Evolutionary conservation across 1,284 basidiomycete species (phyloP).

Genomic region (Violaceomyces palustris): DNA sequence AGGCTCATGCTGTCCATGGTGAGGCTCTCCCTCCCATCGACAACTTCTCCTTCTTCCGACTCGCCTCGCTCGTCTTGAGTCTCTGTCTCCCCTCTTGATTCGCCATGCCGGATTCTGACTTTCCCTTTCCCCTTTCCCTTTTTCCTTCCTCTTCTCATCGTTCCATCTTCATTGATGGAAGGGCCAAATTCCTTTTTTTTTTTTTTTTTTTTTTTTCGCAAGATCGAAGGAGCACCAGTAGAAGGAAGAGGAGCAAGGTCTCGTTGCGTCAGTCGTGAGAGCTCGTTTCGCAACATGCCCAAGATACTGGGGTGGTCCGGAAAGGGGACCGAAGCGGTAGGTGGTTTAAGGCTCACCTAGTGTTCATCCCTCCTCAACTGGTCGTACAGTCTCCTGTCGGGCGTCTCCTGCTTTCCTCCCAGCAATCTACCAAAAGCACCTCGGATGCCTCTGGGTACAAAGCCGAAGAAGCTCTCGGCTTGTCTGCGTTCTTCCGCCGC

Average conservation of each 20-base stretch:
- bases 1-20: too few relatives aligned
- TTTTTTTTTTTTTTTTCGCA: too few relatives aligned
- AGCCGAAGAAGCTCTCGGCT: slow-evolving; percentile 52
- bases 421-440: slow-evolving; percentile 13
- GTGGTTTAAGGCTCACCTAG: slow-evolving; percentile 7
- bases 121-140: neutral
- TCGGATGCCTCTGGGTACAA: slow-evolving; percentile 4
- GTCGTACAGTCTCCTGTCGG: slow-evolving; percentile 29
- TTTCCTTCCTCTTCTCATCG: neutral
- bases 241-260: neutral
- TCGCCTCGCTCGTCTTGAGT: too few relatives aligned
- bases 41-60: neutral
- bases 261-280: too few relatives aligned
- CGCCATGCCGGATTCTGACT: too few relatives aligned
- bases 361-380: slow-evolving; percentile 30
- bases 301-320: neutral
- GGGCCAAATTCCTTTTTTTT: slow-evolving; percentile 29
- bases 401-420: slow-evolving; percentile 5
- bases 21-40: slow-evolving; percentile 1
- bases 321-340: slow-evolving; percentile 1
- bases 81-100: too few relatives aligned
- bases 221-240: neutral
- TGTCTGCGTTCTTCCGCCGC: slow-evolving; percentile 59
- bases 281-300: too few relatives aligned
- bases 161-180: slow-evolving; percentile 4